Conservation (phyloP, 306 rosid species). For the Prunus persica region Prunus_persica_NCBIv2 NC_034016.1:13383501-13384000, state of each 20-base stretch:
- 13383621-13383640: constrained; percentile 62
- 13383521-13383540: constrained; percentile 40
- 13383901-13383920: neutral
- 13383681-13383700: constrained; percentile 70
- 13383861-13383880: constrained; percentile 65
- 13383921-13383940: neutral
- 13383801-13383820: constrained; percentile 26
- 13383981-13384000: neutral
- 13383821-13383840: constrained; percentile 28
- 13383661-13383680: constrained; percentile 71
- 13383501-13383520: constrained; percentile 53
- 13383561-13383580: constrained; percentile 57
- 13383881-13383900: constrained; percentile 1
- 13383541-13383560: constrained; percentile 51
- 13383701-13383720: constrained; percentile 46
- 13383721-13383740: constrained; percentile 15
- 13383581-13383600: constrained; percentile 60
- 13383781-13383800: constrained; percentile 28
- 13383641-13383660: constrained; percentile 63
- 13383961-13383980: neutral
- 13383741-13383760: constrained; percentile 16
- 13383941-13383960: neutral
- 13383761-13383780: constrained; percentile 28
- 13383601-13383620: constrained; percentile 63
- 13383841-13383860: constrained; percentile 78